phyloP scores from a whole-genome alignment of 345 rosid genomes.

The Kernera saxatilis region DNA sequence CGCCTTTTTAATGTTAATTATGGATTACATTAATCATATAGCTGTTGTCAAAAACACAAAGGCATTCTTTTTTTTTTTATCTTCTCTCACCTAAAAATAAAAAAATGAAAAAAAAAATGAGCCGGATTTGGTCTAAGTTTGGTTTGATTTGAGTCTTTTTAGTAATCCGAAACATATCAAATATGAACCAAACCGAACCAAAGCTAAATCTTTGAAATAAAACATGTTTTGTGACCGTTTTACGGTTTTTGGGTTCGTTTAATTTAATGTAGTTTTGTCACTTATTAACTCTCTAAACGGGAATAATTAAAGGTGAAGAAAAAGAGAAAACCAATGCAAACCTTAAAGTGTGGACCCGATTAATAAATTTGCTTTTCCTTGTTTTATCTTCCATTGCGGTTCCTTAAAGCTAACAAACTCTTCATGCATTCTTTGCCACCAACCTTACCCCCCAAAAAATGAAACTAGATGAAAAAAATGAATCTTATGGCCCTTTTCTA shows the following conservation, averaged over 20 bases:
- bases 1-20: not conserved
- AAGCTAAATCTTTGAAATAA: not conserved
- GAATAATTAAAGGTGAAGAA: not conserved
- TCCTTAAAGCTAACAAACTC: constrained; percentile 31
- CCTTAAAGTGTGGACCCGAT: constrained; percentile 15
- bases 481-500: not conserved
- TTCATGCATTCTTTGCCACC: constrained; percentile 18
- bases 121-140: not conserved
- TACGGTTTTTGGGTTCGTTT: too few relatives aligned
- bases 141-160: not conserved
- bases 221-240: too few relatives aligned
- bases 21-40: not conserved
- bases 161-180: not conserved
- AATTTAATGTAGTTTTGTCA: not conserved
- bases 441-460: not conserved
- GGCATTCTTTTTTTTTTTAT: not conserved
- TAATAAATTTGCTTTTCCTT: not conserved
- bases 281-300: not conserved
- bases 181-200: not conserved
- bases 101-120: not conserved
- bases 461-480: not conserved
- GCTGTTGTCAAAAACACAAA: not conserved
- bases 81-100: not conserved
- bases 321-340: not conserved
- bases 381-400: constrained; percentile 14